A percentile compares a stretch with the other conserved stretches of the same genome.
Evolutionary conservation across 768 basidiomycete genomes (phyloP).

Genomic region (Pilatotrama ljubarskyi): DNA sequence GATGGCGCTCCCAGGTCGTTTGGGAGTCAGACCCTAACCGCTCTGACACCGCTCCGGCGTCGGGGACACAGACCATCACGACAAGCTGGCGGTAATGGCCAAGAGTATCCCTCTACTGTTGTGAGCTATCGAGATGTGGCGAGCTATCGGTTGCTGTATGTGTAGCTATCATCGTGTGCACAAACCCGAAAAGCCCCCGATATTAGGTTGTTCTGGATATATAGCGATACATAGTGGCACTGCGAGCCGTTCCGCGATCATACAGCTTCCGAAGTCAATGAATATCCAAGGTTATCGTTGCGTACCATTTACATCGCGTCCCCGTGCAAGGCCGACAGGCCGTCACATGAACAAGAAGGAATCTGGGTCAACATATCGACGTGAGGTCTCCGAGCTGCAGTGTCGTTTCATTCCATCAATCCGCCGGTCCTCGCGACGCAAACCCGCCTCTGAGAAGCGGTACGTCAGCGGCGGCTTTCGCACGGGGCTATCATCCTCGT

Average conservation of each 20-base stretch:
- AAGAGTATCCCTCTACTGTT: not conserved
- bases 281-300: not conserved
- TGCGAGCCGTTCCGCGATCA: not conserved
- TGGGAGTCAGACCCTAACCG: slow-evolving; percentile 69
- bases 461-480: slow-evolving; percentile 5
- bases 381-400: not conserved
- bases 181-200: slow-evolving; percentile 1
- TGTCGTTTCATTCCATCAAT: slow-evolving; percentile 1
- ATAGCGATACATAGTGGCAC: not conserved
- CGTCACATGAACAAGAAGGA: slow-evolving; percentile 14
- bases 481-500: slow-evolving; percentile 3
- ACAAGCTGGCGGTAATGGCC: slow-evolving; percentile 45
- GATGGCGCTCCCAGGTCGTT: slow-evolving; percentile 38
- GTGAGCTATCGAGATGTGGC: not conserved
- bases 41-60: slow-evolving; percentile 41
- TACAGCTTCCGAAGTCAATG: not conserved
- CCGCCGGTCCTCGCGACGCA: not conserved
- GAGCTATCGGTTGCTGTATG: not conserved
- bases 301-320: not conserved
- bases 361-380: not conserved
- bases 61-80: slow-evolving; percentile 42
- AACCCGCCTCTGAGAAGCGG: slow-evolving; percentile 2
- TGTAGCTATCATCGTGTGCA: not conserved
- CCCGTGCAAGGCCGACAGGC: not conserved
- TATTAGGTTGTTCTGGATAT: not conserved